Evolutionary conservation across 495 filamentous ascomycete species (phyloP).

Genomic region (Penicillium antarcticum): DNA sequence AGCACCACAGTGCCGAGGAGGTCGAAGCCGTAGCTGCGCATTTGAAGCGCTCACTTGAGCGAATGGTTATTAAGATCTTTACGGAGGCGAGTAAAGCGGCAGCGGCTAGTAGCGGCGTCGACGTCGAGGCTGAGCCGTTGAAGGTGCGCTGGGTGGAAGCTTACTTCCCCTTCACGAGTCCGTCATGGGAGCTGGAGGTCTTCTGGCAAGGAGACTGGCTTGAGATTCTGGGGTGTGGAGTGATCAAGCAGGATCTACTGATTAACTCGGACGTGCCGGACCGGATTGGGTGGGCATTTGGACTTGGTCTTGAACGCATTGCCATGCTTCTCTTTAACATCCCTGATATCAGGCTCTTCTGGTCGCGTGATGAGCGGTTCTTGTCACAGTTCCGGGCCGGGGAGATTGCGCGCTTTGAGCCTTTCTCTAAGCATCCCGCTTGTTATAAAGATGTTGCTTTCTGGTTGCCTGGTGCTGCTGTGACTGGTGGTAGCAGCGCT

Average conservation of each 20-base stretch:
- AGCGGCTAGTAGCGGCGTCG: conserved; percentile 43
- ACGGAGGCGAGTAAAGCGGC: conserved; percentile 69
- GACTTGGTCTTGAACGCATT: conserved; percentile 86
- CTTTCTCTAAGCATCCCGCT: conserved; percentile 85
- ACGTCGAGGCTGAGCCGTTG: conserved; percentile 59
- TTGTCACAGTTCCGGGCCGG: conserved; percentile 73
- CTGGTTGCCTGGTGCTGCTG: conserved; percentile 64
- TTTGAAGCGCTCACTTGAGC: conserved; percentile 84
- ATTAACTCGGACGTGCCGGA: conserved; percentile 70
- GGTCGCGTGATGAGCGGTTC: conserved; percentile 82
- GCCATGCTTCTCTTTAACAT: conserved; percentile 96
- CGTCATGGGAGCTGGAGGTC: conserved; percentile 94
- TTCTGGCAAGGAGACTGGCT: conserved; percentile 95
- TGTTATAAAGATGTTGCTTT: conserved; percentile 92
- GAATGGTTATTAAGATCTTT: conserved; percentile 87
- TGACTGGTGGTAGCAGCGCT: conserved; percentile 40
- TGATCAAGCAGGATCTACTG: conserved; percentile 76
- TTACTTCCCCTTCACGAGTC: conserved; percentile 92
- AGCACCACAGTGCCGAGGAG: conserved; percentile 69
- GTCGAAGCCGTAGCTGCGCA: conserved; percentile 80
- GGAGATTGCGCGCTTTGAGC: conserved; percentile 66
- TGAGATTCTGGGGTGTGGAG: conserved; percentile 90
- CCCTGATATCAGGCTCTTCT: conserved; percentile 96
- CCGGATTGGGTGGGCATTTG: conserved; percentile 92
- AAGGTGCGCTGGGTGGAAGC: conserved; percentile 92